phyloP scores from a whole-genome alignment of 2,329 filamentous ascomycete species.

The Orbilia javanica region DNA sequence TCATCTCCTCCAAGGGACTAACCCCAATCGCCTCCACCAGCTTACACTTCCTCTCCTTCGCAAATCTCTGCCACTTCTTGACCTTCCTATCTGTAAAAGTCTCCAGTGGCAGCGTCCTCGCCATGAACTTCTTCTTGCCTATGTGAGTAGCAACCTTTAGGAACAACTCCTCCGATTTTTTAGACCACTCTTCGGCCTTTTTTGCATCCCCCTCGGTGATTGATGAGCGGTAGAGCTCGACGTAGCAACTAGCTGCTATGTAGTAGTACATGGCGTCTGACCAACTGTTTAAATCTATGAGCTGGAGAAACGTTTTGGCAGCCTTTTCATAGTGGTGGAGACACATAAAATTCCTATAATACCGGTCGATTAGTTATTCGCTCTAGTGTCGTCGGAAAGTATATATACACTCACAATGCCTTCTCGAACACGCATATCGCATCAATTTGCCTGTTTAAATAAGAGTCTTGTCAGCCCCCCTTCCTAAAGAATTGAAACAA shows the following conservation, averaged over 20 bases:
- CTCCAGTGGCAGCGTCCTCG: conserved; percentile 89
- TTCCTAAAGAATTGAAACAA: background rate
- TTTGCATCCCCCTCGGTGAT: conserved; percentile 69
- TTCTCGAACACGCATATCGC: conserved; percentile 88
- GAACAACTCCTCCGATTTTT: conserved; percentile 75
- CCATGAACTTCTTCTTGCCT: conserved; percentile 91
- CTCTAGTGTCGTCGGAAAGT: background rate
- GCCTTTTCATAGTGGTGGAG: conserved; percentile 81
- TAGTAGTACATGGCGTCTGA: conserved; percentile 90
- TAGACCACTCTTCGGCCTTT: conserved; percentile 64
- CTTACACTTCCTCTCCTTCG: conserved; percentile 75
- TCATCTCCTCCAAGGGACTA: conserved; percentile 88
- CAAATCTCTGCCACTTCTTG: conserved; percentile 85
- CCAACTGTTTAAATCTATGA: conserved; percentile 88
- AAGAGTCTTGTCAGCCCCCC: too few species aligned
- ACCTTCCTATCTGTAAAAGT: conserved; percentile 85
- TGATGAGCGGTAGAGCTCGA: conserved; percentile 81
- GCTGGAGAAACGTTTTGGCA: conserved; percentile 79
- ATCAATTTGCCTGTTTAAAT: conserved; percentile 74
- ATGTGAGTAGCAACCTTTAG: conserved; percentile 78
- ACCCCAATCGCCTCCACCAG: conserved; percentile 84
- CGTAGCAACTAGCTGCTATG: conserved; percentile 80
- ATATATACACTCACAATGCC: conserved; percentile 69
- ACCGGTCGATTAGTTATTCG: conserved; percentile 8
- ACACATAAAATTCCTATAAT: conserved; percentile 75